A percentile compares a stretch with the other conserved stretches of the same genome.
Conservation (phyloP, 1,284 basidiomycete species). For the Apiotrichum laibachii region DNA sequence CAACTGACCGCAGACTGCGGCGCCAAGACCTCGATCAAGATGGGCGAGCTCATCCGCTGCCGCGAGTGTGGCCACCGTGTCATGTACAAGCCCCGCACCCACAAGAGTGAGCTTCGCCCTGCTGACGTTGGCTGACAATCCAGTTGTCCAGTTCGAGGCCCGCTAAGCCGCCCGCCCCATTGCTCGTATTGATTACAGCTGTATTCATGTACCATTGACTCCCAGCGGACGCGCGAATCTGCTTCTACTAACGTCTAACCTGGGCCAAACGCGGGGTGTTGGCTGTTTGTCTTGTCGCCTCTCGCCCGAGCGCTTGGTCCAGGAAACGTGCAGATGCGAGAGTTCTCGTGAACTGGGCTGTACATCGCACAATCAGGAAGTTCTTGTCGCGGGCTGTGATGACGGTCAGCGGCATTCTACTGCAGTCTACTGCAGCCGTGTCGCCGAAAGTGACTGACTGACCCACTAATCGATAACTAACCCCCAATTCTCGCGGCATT, state of each 20-base stretch:
- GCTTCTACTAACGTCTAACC: neutral
- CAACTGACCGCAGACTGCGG: constrained; percentile 69
- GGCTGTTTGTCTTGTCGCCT: no score
- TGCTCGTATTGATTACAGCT: constrained; percentile 3
- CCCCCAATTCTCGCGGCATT: no score
- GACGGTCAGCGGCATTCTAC: no score
- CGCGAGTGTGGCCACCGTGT: constrained; percentile 96
- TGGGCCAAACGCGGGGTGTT: no score
- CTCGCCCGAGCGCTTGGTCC: no score
- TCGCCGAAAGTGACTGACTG: no score
- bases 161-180: constrained; percentile 18
- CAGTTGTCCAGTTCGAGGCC: constrained; percentile 46
- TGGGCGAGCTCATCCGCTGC: constrained; percentile 93
- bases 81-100: constrained; percentile 98
- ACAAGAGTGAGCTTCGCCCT: constrained; percentile 66
- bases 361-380: no score
- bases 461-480: no score
- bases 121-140: constrained; percentile 15
- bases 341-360: no score
- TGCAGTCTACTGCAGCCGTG: no score
- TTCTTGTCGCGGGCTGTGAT: no score
- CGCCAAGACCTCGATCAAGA: constrained; percentile 85
- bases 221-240: neutral
- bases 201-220: constrained; percentile 10
- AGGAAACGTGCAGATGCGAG: no score